Evolutionary conservation across 192 early-diverging fungal genomes (phyloP).

Genomic region (Coemansia reversa): DNA sequence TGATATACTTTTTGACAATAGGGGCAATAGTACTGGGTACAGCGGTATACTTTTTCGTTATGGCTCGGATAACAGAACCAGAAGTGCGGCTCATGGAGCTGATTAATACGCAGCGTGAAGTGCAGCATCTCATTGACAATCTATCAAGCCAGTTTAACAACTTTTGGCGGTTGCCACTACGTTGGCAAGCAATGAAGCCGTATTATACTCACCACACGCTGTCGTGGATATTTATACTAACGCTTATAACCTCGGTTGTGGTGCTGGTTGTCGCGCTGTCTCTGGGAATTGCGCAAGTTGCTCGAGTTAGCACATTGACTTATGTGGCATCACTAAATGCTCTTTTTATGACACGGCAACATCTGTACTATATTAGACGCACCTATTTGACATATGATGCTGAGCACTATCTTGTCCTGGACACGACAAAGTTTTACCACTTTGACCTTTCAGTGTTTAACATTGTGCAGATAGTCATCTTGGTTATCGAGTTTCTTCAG

Average conservation of each 20-base stretch:
- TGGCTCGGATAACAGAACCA: constrained; percentile 52
- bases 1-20: constrained; percentile 58
- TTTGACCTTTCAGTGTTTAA: constrained; percentile 62
- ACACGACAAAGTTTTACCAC: constrained; percentile 41
- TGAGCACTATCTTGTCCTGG: constrained; percentile 47
- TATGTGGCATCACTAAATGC: constrained; percentile 48
- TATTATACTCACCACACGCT: constrained; percentile 53
- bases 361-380: constrained; percentile 55
- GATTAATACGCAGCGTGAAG: constrained; percentile 60
- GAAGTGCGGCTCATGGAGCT: constrained; percentile 57
- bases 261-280: constrained; percentile 33
- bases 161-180: constrained; percentile 50
- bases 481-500: constrained; percentile 78
- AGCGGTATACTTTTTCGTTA: constrained; percentile 56
- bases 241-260: constrained; percentile 28
- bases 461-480: constrained; percentile 67
- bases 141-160: constrained; percentile 56
- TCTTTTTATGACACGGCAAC: constrained; percentile 56
- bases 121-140: constrained; percentile 60
- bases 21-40: constrained; percentile 52
- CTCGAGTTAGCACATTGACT: constrained; percentile 46
- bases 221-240: constrained; percentile 52
- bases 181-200: constrained; percentile 55
- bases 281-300: constrained; percentile 30
- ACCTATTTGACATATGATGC: constrained; percentile 48